A percentile compares a stretch with the other conserved stretches of the same genome.
Conservation (phyloP, 2,329 filamentous ascomycete species). For the Phialophora macrospora region DNA sequence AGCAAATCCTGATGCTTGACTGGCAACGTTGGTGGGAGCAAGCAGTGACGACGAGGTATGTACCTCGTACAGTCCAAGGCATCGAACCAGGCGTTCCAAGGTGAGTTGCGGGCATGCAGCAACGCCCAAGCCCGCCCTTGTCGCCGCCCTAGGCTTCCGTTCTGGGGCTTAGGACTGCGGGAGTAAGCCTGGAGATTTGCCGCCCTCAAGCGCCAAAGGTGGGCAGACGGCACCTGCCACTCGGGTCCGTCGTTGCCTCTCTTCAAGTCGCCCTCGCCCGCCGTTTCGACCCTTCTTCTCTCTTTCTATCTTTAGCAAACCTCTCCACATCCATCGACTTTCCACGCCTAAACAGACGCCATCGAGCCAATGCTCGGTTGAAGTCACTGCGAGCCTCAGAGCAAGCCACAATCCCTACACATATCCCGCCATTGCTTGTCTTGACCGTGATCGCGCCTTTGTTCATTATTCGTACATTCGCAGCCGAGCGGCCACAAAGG, state of each 20-base stretch:
- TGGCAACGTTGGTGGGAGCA: not conserved
- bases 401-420: conserved; percentile 26
- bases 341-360: conserved; percentile 26
- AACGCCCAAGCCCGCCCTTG: not conserved
- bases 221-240: conserved; percentile 3
- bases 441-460: conserved; percentile 10
- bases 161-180: not conserved
- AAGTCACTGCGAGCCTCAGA: conserved; percentile 20
- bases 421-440: conserved; percentile 7
- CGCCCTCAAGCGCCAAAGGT: conserved; percentile 16
- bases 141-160: conserved; percentile 1
- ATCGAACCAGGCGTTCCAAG: not conserved
- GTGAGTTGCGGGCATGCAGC: not conserved
- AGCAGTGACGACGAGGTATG: not conserved
- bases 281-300: conserved; percentile 22
- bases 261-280: conserved; percentile 26
- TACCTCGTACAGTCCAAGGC: not conserved
- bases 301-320: conserved; percentile 41
- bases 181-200: conserved; percentile 12
- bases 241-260: conserved; percentile 2
- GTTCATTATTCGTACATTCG: conserved; percentile 10
- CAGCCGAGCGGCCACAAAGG: conserved; percentile 15
- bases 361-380: conserved; percentile 20
- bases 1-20: not conserved
- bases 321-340: conserved; percentile 29